phyloP scores from a whole-genome alignment of 345 rosid genomes.

The Arabidopsis suecica region DNA sequence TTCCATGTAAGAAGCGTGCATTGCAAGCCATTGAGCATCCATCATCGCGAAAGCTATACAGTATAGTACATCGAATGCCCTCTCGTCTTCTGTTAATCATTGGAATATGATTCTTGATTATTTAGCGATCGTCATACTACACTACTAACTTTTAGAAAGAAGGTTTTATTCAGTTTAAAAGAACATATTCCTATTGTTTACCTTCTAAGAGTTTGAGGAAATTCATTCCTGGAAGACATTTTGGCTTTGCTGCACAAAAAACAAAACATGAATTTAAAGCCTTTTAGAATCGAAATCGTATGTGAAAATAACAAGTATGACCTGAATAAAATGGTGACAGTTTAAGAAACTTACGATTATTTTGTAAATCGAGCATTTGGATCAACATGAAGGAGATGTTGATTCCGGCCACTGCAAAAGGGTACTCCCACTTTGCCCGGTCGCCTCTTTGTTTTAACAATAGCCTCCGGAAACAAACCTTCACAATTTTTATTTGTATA shows the following conservation, averaged over 20 bases:
- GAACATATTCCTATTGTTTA: conserved; percentile 32
- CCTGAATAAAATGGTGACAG: neutral
- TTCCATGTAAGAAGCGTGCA: conserved; percentile 99
- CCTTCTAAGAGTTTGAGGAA: conserved; percentile 90
- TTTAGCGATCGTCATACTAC: conserved; percentile 2
- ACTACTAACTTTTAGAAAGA: neutral
- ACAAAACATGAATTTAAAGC: neutral
- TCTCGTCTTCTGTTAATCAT: conserved; percentile 73
- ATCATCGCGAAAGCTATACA: conserved; percentile 95
- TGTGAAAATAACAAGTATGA: neutral
- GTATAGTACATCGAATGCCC: conserved; percentile 90
- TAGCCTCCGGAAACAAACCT: conserved; percentile 96
- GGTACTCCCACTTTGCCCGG: conserved; percentile 95
- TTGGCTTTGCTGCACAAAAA: conserved; percentile 75
- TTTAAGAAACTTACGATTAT: conserved; percentile 52
- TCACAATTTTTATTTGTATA: conserved; percentile 57
- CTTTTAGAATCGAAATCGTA: neutral
- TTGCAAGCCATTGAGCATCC: conserved; percentile 99
- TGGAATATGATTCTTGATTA: neutral
- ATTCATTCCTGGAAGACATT: conserved; percentile 70
- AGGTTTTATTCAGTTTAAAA: neutral
- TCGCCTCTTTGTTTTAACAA: conserved; percentile 84
- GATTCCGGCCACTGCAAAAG: conserved; percentile 98
- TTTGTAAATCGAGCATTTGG: conserved; percentile 86
- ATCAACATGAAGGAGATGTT: conserved; percentile 91